Conservation (phyloP, 495 filamentous ascomycete species). For the Aspergillus funiculosus region DNA sequence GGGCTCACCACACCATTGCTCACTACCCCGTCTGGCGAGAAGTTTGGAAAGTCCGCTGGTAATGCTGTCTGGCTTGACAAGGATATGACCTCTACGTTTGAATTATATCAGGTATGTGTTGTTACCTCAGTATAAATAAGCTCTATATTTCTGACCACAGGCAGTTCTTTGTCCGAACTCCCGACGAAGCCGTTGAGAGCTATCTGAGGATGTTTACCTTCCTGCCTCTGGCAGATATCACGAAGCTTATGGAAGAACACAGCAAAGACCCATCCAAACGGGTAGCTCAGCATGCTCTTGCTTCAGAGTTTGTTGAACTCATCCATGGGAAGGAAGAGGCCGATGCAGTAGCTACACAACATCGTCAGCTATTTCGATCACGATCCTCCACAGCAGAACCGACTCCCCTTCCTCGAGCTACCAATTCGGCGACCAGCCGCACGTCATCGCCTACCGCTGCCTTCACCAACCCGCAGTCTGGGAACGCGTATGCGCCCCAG, state of each 20-base stretch:
- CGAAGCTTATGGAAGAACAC: slow-evolving; percentile 60
- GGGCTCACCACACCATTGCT: slow-evolving; percentile 88
- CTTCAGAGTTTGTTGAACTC: slow-evolving; percentile 70
- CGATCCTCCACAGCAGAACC: slow-evolving; percentile 37
- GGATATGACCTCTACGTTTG: slow-evolving; percentile 71
- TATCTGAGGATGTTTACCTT: slow-evolving; percentile 93
- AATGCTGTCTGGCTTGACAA: slow-evolving; percentile 92
- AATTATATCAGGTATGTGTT: slow-evolving; percentile 72
- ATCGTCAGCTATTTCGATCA: slow-evolving; percentile 51
- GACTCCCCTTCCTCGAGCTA: slow-evolving; percentile 32
- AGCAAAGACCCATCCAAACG: slow-evolving; percentile 58
- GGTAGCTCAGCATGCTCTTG: slow-evolving; percentile 73
- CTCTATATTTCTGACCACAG: slow-evolving; percentile 14
- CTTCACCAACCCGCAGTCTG: slow-evolving; percentile 34
- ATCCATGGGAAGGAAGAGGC: slow-evolving; percentile 65
- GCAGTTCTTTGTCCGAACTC: slow-evolving; percentile 78
- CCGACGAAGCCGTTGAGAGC: slow-evolving; percentile 70
- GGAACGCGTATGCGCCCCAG: slow-evolving; percentile 38
- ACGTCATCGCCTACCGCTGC: slow-evolving; percentile 19
- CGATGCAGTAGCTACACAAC: slow-evolving; percentile 48
- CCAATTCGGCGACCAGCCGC: slow-evolving; percentile 17
- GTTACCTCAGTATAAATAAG: not conserved
- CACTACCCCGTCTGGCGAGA: slow-evolving; percentile 75
- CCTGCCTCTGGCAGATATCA: slow-evolving; percentile 60
- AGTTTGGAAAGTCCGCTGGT: slow-evolving; percentile 92